Percentiles rank a stretch among this genome's conserved stretches.
Conservation (phyloP, 768 basidiomycete genomes). For the Russula vinacea region DNA sequence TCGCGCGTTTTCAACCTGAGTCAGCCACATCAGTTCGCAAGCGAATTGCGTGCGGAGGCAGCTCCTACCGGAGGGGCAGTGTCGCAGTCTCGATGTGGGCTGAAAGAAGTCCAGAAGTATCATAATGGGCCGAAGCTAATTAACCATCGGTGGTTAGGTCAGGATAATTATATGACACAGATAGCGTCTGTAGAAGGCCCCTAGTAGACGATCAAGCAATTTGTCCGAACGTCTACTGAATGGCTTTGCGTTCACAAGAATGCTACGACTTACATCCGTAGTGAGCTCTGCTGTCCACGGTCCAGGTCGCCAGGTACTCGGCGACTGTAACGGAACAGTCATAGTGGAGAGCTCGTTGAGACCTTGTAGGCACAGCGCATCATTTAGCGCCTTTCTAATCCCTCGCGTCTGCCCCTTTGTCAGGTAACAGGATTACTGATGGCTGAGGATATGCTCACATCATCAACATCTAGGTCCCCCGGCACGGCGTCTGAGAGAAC, state of each 20-base stretch:
- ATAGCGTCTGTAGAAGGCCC: neutral
- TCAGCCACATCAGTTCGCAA: neutral
- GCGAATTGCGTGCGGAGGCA: neutral
- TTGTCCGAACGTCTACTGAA: neutral
- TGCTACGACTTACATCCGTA: slow-evolving; percentile 31
- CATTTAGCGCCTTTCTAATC: slow-evolving; percentile 52
- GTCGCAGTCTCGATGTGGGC: slow-evolving; percentile 41
- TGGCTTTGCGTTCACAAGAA: neutral
- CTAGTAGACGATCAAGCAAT: neutral
- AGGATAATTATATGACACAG: neutral
- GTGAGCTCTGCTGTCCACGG: slow-evolving; percentile 34
- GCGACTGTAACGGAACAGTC: slow-evolving; percentile 36
- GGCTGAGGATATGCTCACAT: slow-evolving; percentile 10
- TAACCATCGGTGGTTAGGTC: neutral
- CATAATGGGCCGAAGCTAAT: slow-evolving; percentile 33
- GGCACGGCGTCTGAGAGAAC: slow-evolving; percentile 50
- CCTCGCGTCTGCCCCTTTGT: slow-evolving; percentile 37
- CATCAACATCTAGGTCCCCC: slow-evolving; percentile 21
- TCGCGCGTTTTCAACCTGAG: slow-evolving; percentile 39
- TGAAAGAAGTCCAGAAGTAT: slow-evolving; percentile 39
- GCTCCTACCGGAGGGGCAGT: slow-evolving; percentile 35
- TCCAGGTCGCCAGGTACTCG: slow-evolving; percentile 32
- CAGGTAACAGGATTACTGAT: slow-evolving; percentile 17
- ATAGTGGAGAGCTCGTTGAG: slow-evolving; percentile 35
- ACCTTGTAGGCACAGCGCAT: slow-evolving; percentile 48